Evolutionary conservation across 75 land plant genomes (phyloP), one percentile per base, ranked within the genome.

Genomic region (Selaginella tamariscina): DNA sequence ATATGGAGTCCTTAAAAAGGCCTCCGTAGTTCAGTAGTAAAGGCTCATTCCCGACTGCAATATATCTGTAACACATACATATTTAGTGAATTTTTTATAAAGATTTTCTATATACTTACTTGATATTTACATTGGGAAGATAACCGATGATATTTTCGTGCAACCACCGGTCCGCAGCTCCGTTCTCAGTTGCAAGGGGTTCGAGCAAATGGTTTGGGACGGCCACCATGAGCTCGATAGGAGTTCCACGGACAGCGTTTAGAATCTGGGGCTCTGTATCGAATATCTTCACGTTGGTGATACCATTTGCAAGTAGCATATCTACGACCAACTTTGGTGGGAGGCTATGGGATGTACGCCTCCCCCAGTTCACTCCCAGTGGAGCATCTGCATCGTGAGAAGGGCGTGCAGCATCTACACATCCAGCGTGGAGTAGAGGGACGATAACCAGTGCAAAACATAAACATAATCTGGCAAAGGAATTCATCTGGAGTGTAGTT

Each of bases 21-120:
- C 84, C 87, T 22, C 73, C 56, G 75, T 88, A 88, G 63, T 82
- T 78, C 2, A 75, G 65, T 20, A 92, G 87, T 39, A 92, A 92
- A 0, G 97, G 95, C 67, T 92, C 97, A 70, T 91, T 91, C n/a
- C 97, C 97, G 8, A 91, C 87, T 1, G 89, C 94, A 29, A 91
- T 70, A 70, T 83, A 85, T 79, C 96, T 90, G 86, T n/a, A n/a
- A n/a, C n/a, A n/a, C n/a, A n/a, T n/a, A n/a, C n/a, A n/a, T n/a
- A n/a, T n/a, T n/a, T n/a, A n/a, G n/a, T n/a, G n/a, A n/a, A n/a
- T n/a, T n/a, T n/a, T n/a, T n/a, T n/a, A n/a, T n/a, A n/a, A n/a
- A n/a, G n/a, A n/a, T 5, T 39, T 39, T 39, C n/a, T n/a, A n/a
- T n/a, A n/a, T n/a, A n/a, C n/a, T 39, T 39, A 39, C 49, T 39